Percentiles rank a stretch among this genome's conserved stretches.
Evolutionary conservation across 164 flowering plant genomes (phyloP).

Genomic region (Protea cynaroides): DNA sequence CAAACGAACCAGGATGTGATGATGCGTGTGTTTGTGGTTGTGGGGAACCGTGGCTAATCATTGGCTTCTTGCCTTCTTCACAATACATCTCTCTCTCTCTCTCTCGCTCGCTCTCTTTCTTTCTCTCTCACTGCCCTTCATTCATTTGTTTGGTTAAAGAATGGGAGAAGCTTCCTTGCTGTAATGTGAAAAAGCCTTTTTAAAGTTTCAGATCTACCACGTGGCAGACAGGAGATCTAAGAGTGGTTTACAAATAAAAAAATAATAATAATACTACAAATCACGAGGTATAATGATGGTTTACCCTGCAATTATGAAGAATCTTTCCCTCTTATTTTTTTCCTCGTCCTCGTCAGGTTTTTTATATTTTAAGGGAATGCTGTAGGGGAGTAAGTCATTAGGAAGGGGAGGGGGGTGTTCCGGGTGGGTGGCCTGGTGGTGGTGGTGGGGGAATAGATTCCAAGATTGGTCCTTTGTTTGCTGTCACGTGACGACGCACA

Average conservation of each 20-base stretch:
- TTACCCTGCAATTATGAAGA: neutral
- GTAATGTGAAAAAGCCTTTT: no score
- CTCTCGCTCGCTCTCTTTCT: no score
- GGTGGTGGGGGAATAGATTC: conserved; percentile 4
- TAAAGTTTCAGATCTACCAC: conserved; percentile 2
- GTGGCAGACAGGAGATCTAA: conserved; percentile 4
- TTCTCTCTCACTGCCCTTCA: neutral
- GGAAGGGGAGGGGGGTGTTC: no score
- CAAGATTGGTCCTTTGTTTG: conserved; percentile 1
- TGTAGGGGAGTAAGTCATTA: no score
- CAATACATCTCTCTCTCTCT: neutral
- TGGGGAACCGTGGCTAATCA: conserved; percentile 29
- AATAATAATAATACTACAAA: no score
- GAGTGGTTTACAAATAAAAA: no score
- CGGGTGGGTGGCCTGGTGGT: no score
- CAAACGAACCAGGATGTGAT: neutral
- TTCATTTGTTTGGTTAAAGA: neutral
- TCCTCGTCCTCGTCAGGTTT: no score
- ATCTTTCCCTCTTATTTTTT: no score
- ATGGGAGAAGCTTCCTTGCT: conserved; percentile 12
- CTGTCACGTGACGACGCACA: conserved; percentile 15
- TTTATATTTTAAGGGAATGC: no score
- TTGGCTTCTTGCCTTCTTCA: conserved; percentile 18
- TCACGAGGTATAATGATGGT: no score
- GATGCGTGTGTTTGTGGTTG: conserved; percentile 14